Base-by-base conservation (phyloP, 1,284 basidiomycete species). In the Rhodotorula sp. region DNA sequence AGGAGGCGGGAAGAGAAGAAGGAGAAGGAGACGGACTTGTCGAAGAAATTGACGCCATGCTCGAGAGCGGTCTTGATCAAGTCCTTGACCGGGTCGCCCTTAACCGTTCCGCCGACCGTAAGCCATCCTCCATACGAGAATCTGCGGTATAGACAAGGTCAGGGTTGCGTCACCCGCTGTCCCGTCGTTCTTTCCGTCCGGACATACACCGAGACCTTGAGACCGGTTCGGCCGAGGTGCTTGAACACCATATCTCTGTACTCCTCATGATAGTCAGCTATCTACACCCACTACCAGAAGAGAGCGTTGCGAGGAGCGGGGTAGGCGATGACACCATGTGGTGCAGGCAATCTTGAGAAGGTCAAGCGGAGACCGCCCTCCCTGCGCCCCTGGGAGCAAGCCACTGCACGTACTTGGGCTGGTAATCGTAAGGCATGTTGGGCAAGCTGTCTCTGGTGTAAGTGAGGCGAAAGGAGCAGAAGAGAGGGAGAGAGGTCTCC, bases 51-150 rank as follows among this genome's bases (percentile, higher is more conserved):
- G 4, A 61, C 48, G 7, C 30, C 46, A 6, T 58, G 44, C 44
- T 68, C 68, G 55, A 70, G 66, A 4, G 87, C 88, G 12, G 83
- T 82, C 79, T 77, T 77, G 74, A 80, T 70, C 22, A 78, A 67
- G 2, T 78, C 85, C 80, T 68, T 68, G 55, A 74, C 59, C 22
- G 33, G 26, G 15, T 62, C 53, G 22, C 55, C 65, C 37, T 73
- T 68, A 24, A 68, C 66, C 4, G 63, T 71, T 2, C 69, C 69
- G 4, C 69, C 69, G 29, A 65, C 45, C 6, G 67, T 72, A 42
- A 74, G 63, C 72, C 72, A 74, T 24, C 69, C 69, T 24, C 72
- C 72, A 64, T 67, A 70, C 8, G 58, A 61, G 22, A 70, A n/a
- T n/a, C 54, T 57, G 62, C 12, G 20, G 45, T 17, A 26, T 20